These are phyloP conservation scores for Colletotrichum cuscutae DNA, from an alignment of 2,329 filamentous ascomycete genomes.

Conservation along the genomic window DNA sequence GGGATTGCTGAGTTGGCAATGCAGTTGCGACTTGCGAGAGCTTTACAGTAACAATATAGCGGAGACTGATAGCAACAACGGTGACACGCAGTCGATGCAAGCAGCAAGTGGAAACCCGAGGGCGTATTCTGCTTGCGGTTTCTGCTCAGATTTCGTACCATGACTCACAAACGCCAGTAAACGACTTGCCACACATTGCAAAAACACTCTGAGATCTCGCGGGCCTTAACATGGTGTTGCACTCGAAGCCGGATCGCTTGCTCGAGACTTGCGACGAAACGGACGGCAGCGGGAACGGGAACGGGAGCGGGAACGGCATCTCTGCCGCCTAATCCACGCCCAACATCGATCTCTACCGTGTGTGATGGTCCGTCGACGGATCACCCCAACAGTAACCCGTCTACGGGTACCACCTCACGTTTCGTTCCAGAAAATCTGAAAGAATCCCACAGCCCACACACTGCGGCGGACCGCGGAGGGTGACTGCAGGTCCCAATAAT, in stretches of 20 bases:
- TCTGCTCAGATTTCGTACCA: not conserved
- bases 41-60: not conserved
- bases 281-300: constrained; percentile 14
- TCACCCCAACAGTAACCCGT: not conserved
- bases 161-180: not conserved
- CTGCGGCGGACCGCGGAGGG: constrained; percentile 9
- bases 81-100: not conserved
- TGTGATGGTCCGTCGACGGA: not conserved
- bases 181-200: not conserved
- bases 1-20: constrained; percentile 13
- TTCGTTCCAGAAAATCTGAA: constrained; percentile 2
- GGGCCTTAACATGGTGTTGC: constrained; percentile 4
- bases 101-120: not conserved
- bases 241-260: not conserved
- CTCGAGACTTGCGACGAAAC: constrained; percentile 21
- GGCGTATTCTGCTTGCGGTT: constrained; percentile 9
- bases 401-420: not conserved
- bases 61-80: not conserved
- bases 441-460: not conserved
- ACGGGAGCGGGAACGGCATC: not conserved
- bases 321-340: not conserved
- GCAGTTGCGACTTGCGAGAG: constrained; percentile 5
- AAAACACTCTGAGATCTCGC: not conserved
- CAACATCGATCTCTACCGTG: not conserved
- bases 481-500: constrained; percentile 4